Evolutionary conservation across 2,329 filamentous ascomycete species (phyloP).

Genomic region (Colletotrichum gigasporum): DNA sequence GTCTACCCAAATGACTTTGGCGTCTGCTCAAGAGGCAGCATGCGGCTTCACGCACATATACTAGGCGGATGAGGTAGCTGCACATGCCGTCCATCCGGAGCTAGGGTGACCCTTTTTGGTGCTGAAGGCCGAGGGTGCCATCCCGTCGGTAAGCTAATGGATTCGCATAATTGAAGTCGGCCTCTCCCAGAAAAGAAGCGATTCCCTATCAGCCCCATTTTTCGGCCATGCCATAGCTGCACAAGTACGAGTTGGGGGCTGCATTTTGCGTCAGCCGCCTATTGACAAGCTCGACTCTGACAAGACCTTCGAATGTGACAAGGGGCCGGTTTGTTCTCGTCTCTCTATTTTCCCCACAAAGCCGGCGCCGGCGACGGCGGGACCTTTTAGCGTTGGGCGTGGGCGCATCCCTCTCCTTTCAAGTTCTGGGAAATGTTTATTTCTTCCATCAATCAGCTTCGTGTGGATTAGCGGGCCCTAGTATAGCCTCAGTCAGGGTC

Average conservation of each 20-base stretch:
- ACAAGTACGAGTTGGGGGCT: background rate
- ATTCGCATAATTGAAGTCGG: constrained; percentile 1
- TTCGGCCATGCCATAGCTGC: background rate
- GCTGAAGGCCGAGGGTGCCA: constrained; percentile 10
- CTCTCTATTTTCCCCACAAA: background rate
- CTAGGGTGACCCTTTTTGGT: background rate
- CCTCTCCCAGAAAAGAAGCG: background rate
- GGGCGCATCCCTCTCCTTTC: background rate
- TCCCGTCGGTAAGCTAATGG: constrained; percentile 9
- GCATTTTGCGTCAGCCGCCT: background rate
- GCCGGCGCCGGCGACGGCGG: background rate
- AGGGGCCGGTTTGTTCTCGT: background rate
- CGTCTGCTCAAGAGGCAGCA: too few species aligned
- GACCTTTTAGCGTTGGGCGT: background rate
- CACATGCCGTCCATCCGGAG: too few species aligned
- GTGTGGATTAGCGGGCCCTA: background rate
- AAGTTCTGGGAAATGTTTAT: constrained; percentile 3
- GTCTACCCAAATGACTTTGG: too few species aligned
- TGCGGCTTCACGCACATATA: too few species aligned
- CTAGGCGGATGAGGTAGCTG: too few species aligned
- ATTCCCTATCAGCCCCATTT: constrained; percentile 8
- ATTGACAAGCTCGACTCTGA: background rate
- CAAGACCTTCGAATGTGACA: background rate
- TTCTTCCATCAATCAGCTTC: constrained; percentile 28
- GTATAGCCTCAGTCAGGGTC: background rate